Evolutionary conservation across 2,329 filamentous ascomycete genomes (phyloP), one percentile per base, ranked within the genome.

Genomic region (Geosmithia flava): DNA sequence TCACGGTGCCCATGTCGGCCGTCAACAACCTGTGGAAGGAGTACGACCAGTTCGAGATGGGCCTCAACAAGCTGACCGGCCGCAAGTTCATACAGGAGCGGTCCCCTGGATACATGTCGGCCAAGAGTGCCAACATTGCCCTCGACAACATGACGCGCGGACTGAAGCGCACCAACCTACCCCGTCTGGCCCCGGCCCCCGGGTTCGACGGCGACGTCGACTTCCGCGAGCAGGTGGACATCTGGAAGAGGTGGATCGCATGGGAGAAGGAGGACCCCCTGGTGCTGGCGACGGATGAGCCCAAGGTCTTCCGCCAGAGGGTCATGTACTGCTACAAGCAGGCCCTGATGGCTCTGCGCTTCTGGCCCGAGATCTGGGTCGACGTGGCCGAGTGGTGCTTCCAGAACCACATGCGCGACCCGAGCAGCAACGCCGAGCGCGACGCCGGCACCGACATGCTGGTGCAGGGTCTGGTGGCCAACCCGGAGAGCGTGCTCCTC

Each of bases 201-300:
- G 91, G 90, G 1, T 96, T 89, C 58, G 85, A 93, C 47, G 93
- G 93, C 2, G 81, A 95, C 51, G 75, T 83, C 20, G 89, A 95
- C 53, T 98, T 87, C 60, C 71, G 79, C 54, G 77, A 84, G 45
- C 94, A 98, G 64, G 82, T 95, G 44, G 80, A 86, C 45, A 72
- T 93, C 27, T 98, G 93, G 93, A 89, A 88, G 62, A 82, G 78
- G 54, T 98, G 94, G 93, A 85, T 98, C 54, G 73, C 82, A 4
- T 98, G 90, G 89, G 93, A 98, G 66, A 95, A 91, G 65, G 83
- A 86, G 17, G 93, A 98, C 59, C 89, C 88, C 1, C 71, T 98
- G 3, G 87, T 95, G 20, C 70, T 97, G 47, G 86, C 87, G 59
- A 75, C 83, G 2, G 90, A 97, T 48, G 90, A 97, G 55, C 71